phyloP scores from a whole-genome alignment of 305 asterid genomes.

The Plantago lanceolata region DNA sequence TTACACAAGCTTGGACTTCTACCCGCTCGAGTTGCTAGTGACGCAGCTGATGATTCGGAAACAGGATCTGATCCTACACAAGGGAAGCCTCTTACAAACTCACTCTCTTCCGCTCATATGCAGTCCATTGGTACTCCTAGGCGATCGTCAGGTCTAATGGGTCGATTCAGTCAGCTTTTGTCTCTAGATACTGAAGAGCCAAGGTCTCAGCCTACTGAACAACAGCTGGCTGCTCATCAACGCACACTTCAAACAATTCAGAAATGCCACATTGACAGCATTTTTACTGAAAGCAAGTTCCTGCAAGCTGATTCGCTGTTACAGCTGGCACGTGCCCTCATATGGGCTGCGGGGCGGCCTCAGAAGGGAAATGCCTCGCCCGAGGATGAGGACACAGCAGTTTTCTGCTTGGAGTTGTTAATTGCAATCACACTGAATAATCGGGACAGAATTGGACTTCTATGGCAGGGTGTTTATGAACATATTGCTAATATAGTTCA shows the following conservation, averaged over 20 bases:
- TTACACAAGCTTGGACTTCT: slow-evolving; percentile 92
- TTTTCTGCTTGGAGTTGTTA: slow-evolving; percentile 86
- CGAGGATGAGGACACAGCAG: slow-evolving; percentile 95
- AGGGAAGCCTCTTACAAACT: slow-evolving; percentile 71
- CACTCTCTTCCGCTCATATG: slow-evolving; percentile 70
- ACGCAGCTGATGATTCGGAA: slow-evolving; percentile 89
- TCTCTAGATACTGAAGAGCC: slow-evolving; percentile 97
- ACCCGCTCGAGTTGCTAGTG: slow-evolving; percentile 97
- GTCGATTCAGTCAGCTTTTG: slow-evolving; percentile 89
- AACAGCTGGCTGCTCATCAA: slow-evolving; percentile 93
- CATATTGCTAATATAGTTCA: slow-evolving; percentile 88
- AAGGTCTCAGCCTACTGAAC: slow-evolving; percentile 90
- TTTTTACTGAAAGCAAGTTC: slow-evolving; percentile 91
- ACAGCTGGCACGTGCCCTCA: slow-evolving; percentile 91
- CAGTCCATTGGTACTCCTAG: slow-evolving; percentile 86
- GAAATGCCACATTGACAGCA: slow-evolving; percentile 89
- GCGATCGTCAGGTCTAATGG: slow-evolving; percentile 97
- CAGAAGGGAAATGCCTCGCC: slow-evolving; percentile 86
- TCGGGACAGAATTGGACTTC: slow-evolving; percentile 81
- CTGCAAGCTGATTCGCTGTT: slow-evolving; percentile 73
- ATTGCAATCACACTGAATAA: slow-evolving; percentile 87
- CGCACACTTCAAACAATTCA: slow-evolving; percentile 94
- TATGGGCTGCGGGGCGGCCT: slow-evolving; percentile 95
- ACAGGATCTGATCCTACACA: slow-evolving; percentile 74
- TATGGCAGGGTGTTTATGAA: slow-evolving; percentile 93